Evolutionary conservation across 306 rosid genomes (phyloP), one percentile per base, ranked within the genome.

Genomic region (Biancaea sappan): DNA sequence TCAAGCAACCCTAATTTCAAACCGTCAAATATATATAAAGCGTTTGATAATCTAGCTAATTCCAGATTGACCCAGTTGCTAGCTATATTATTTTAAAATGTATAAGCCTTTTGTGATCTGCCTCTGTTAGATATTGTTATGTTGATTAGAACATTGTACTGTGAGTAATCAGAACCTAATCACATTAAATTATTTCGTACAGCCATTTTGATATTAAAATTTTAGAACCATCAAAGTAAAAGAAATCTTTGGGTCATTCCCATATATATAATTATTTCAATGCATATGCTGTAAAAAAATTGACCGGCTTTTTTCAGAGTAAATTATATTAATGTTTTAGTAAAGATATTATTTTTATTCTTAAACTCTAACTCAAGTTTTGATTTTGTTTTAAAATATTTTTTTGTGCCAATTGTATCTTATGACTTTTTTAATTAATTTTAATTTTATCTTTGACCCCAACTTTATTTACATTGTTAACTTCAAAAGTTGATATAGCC

Each of bases 141-240:
- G 11, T 40, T 40, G 46, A 4, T 18, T 12, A 9, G 15, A n/a
- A 8, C 44, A 59, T 3, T 59, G 24, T 59, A 59, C 32, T 16
- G 4, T 14, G 19, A 62, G 26, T 47, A 47, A 48, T 5, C 18
- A 22, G 64, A 59, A 77, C 57, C 67, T 61, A 22, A 52, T 65
- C 6, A 72, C 32, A 41, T 52, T 51, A 19, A 19, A 32, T 46
- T 19, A 47, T 28, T 78, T n/a, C 10, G 5, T 4, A n/a, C 8
- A 47, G 21, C 40, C 26, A 18, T 28, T 41, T 64, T 37, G 16
- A 7, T 54, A 75, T 62, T 14, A 61, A 62, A 8, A 44, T 13
- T 44, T 15, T n/a, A 44, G n/a, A 29, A 74, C 51, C 22, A 4
- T 15, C 71, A 47, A 46, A 32, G 60, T 24, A 48, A 61, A 21